A percentile compares a stretch with the other conserved stretches of the same genome.
Conservation (phyloP, 1,139 yeast genomes). For the Torulaspora globosa region DNA sequence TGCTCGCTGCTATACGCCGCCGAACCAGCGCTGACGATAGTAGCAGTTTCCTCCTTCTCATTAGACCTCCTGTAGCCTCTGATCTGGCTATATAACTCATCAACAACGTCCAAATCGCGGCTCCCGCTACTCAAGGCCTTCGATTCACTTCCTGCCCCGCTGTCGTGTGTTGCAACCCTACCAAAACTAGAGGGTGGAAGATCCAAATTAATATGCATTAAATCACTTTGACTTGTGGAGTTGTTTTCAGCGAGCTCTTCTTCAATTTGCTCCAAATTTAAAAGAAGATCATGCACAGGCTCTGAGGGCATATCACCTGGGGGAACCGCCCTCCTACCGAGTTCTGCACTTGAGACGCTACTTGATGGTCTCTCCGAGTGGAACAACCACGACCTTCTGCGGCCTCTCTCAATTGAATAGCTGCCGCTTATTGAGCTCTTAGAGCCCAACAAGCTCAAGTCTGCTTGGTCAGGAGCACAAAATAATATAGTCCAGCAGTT, state of each 20-base stretch:
- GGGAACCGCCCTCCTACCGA: constrained; percentile 29
- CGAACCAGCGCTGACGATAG: constrained; percentile 5
- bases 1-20: neutral
- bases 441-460: neutral
- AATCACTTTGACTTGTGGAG: constrained; percentile 15
- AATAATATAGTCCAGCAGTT: constrained; percentile 17
- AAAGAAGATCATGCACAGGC: constrained; percentile 17
- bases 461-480: neutral
- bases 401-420: constrained; percentile 24
- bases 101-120: constrained; percentile 23
- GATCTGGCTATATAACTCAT: constrained; percentile 20
- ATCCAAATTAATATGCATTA: constrained; percentile 27
- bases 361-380: constrained; percentile 27
- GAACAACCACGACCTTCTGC: constrained; percentile 19
- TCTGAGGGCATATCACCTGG: constrained; percentile 10
- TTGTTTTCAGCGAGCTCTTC: constrained; percentile 27
- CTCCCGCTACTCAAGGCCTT: constrained; percentile 10
- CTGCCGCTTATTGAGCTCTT: constrained; percentile 1
- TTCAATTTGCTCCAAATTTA: constrained; percentile 31
- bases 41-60: constrained; percentile 3
- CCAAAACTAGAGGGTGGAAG: constrained; percentile 36
- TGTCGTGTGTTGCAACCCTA: constrained; percentile 22
- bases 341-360: constrained; percentile 27
- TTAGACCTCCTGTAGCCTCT: constrained; percentile 1
- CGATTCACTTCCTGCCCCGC: constrained; percentile 13